Percentiles rank a stretch among this genome's conserved stretches.
Conservation (phyloP, 2,329 filamentous ascomycete species). For the Aspergillus hortae region DNA sequence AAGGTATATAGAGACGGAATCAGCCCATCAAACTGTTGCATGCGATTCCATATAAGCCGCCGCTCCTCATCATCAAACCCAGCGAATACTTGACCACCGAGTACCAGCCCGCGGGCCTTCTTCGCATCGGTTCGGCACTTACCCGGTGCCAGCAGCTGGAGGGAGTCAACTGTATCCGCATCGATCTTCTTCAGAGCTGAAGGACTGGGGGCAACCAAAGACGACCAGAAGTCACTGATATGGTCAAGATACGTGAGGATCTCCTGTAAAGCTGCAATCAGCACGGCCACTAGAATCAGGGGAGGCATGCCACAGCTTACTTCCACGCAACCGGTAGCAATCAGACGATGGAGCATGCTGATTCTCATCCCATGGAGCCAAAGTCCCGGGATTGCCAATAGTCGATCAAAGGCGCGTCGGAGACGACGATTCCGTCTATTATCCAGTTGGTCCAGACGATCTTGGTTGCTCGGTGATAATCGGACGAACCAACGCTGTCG, state of each 20-base stretch:
- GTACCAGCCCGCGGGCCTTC: conserved; percentile 12
- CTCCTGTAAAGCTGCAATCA: conserved; percentile 14
- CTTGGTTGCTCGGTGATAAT: conserved; percentile 10
- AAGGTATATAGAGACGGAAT: conserved; percentile 20
- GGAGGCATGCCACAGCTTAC: conserved; percentile 5
- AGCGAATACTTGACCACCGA: conserved; percentile 15
- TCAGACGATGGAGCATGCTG: conserved; percentile 13
- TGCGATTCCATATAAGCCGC: conserved; percentile 25
- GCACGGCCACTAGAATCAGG: not conserved
- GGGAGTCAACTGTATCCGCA: conserved; percentile 13
- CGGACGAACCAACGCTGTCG: conserved; percentile 6
- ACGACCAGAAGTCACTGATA: conserved; percentile 19
- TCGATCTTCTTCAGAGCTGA: conserved; percentile 17
- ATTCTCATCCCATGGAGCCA: conserved; percentile 11
- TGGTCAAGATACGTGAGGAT: conserved; percentile 15
- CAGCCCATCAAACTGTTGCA: conserved; percentile 16
- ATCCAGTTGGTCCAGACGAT: conserved; percentile 7
- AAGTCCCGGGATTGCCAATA: conserved; percentile 11
- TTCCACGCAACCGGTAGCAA: conserved; percentile 13
- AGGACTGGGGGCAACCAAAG: conserved; percentile 12
- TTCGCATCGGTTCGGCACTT: conserved; percentile 9
- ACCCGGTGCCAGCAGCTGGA: conserved; percentile 18
- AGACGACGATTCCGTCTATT: conserved; percentile 3
- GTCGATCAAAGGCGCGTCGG: conserved; percentile 7
- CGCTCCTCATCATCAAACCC: conserved; percentile 21